Percentiles rank a stretch among this genome's conserved stretches.
Conservation (phyloP, 805 yeast genomes). For the Barnettozyma populi region DNA sequence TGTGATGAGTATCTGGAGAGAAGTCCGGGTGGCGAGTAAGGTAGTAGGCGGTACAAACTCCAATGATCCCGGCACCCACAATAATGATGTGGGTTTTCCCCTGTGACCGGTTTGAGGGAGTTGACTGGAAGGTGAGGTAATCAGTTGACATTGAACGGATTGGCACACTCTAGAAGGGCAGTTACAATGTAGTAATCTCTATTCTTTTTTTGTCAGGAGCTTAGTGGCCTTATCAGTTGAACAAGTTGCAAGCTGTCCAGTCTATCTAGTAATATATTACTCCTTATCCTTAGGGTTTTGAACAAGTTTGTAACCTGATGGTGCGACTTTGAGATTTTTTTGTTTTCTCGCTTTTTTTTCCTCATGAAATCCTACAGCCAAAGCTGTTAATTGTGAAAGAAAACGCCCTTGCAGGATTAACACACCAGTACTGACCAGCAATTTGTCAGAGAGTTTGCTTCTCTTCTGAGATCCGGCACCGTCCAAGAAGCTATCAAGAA, state of each 20-base stretch:
- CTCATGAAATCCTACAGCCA: neutral
- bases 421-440: no score
- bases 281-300: neutral
- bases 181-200: neutral
- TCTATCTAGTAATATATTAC: neutral
- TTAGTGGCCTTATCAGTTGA: neutral
- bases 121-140: constrained; percentile 20
- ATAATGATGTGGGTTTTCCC: constrained; percentile 74
- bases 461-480: no score
- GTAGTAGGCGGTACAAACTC: constrained; percentile 91
- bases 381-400: neutral
- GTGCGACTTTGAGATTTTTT: neutral
- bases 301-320: neutral
- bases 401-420: neutral
- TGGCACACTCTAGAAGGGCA: neutral
- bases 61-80: constrained; percentile 94
- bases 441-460: no score
- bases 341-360: neutral
- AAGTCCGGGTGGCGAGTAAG: constrained; percentile 78
- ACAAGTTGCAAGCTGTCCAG: neutral
- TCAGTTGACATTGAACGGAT: constrained; percentile 10
- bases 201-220: neutral
- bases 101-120: constrained; percentile 28
- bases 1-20: constrained; percentile 66
- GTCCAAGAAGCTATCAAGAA: neutral